Percentiles rank a stretch among this genome's conserved stretches.
These are phyloP conservation scores for Patellifolia procumbens DNA, from an alignment of 179 eudicot genomes.

Conservation along the genomic window DNA sequence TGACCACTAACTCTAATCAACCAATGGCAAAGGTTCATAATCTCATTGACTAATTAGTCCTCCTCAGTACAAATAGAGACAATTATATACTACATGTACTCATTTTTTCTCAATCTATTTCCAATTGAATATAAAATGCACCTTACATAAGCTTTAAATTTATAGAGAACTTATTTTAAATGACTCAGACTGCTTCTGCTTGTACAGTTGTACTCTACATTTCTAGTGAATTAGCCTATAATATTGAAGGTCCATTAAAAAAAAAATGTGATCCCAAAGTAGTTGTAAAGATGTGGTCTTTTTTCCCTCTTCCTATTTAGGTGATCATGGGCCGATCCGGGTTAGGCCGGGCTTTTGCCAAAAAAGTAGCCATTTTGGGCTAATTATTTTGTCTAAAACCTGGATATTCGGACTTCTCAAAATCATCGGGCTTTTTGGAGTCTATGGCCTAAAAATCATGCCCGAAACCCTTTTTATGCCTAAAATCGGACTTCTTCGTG, in stretches of 20 bases:
- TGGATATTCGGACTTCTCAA: too few species aligned
- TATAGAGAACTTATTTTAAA: neutral
- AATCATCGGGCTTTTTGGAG: too few species aligned
- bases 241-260: neutral
- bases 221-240: neutral
- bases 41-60: conserved; percentile 22
- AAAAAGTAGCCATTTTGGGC: too few species aligned
- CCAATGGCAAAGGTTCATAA: conserved; percentile 14
- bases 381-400: too few species aligned
- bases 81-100: neutral
- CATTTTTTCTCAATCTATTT: neutral
- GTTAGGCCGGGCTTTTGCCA: too few species aligned
- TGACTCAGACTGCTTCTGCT: too few species aligned
- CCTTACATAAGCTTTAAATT: neutral
- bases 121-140: neutral
- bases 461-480: too few species aligned
- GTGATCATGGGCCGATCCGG: too few species aligned
- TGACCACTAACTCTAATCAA: conserved; percentile 13
- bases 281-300: neutral
- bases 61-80: conserved; percentile 14
- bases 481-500: too few species aligned
- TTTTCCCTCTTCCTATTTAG: neutral
- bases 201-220: too few species aligned
- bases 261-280: neutral
- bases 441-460: too few species aligned